Percentiles rank a stretch among this genome's conserved stretches.
These are phyloP conservation scores for Abrus precatorius DNA, from an alignment of 306 rosid species.

Conservation along the genomic window DNA sequence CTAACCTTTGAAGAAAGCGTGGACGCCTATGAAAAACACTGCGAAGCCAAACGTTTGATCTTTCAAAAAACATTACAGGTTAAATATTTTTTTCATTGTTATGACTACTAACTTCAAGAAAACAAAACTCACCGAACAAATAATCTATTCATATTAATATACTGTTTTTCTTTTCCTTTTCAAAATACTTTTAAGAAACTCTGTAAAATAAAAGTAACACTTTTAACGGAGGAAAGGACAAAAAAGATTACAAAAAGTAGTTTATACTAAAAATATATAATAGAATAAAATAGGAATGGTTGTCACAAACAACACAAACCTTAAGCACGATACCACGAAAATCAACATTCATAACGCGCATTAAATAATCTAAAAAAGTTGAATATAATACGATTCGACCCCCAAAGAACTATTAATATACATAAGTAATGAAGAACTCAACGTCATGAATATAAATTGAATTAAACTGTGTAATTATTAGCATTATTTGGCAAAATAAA, in stretches of 20 bases:
- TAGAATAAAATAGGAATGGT: not conserved
- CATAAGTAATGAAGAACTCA: not conserved
- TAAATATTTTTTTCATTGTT: not conserved
- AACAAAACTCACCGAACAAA: not conserved
- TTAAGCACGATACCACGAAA: not conserved
- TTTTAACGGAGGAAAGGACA: not conserved
- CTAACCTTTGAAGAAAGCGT: constrained; percentile 33
- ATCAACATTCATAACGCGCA: not conserved
- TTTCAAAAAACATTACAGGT: not conserved
- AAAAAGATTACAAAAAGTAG: not conserved
- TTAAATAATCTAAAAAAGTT: not conserved
- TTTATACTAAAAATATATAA: not conserved
- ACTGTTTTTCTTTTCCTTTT: not conserved
- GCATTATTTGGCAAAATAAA: too few species aligned
- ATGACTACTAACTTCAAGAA: constrained; percentile 2
- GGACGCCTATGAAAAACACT: not conserved
- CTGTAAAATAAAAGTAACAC: not conserved
- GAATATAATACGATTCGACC: not conserved
- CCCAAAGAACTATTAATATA: not conserved
- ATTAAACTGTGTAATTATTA: too few species aligned
- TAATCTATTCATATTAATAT: not conserved
- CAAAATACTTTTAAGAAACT: not conserved
- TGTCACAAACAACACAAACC: not conserved
- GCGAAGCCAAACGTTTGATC: not conserved
- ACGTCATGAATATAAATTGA: not conserved